Evolutionary conservation across 306 rosid species (phyloP), one percentile per base, ranked within the genome.

Genomic region (Vicia villosa): DNA sequence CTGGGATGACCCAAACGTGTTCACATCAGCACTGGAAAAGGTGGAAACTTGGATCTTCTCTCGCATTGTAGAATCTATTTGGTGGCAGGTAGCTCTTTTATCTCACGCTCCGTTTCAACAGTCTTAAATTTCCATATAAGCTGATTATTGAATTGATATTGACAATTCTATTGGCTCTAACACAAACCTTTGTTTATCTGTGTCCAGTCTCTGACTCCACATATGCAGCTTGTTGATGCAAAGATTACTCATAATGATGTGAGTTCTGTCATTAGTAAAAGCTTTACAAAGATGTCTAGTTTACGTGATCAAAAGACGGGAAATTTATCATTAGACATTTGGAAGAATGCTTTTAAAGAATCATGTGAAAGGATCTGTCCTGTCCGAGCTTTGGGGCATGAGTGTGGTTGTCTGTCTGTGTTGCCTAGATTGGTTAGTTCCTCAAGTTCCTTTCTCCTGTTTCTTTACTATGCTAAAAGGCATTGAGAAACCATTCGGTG

Each of bases 21-120:
- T 91, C 72, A 80, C 47, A 17, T 75, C 84, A 60, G 92, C 92
- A 54, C 79, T 94, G 66, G 96, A 86, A 81, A 94, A 91, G 81
- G 68, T 91, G 66, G 99, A 94, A 81, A 82, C 87, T 28, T 94
- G 99, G 99, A 87, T 91, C 80, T 94, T 94, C 83, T 88, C 96
- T 38, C 91, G 97, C 46, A 84, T 94, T 49, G 87, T 94, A 70
- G 99, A 94, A 78, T 94, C 96, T 74, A 82, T 91, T 70, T 94
- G 99, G 99, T 94, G 99, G 99, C 99, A 94, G 99, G 99, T 91
- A 65, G 61, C 30, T 12, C 55, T 28, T 65, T 21, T 28, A 45
- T 66, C 30, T 40, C 58, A 30, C 69, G 40, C 36, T 60, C 69
- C 21, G 28, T 61, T 56, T 30, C 5, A 9, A 32, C 46, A 59